Base-by-base conservation (phyloP, 331 rosid genomes). In the Cydonia oblonga region DNA sequence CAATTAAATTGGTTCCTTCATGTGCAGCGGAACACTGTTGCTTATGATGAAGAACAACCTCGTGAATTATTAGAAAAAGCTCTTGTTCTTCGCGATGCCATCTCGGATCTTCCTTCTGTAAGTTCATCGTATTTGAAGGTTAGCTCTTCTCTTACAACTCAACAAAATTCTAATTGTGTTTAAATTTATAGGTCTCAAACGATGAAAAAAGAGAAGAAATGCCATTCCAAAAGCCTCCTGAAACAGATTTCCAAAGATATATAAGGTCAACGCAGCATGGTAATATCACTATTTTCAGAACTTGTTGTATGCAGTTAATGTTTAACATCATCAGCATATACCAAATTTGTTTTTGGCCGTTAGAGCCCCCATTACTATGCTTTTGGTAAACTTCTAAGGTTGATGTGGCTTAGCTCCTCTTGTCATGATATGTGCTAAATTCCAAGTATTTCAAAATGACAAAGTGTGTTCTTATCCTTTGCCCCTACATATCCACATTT, bases 21-120 rank as follows among this genome's bases (percentile, higher is more conserved):
- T 73, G 64, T 83, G 83, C 95, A 93, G 98, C 92, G 95, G 51
- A 86, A 85, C 63, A 80, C 88, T 19, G 96, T 92, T 46, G 98
- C 96, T 18, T 87, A 81, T 60, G 81, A 85, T 16, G 96, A 87
- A 80, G 91, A 84, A 51, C 91, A 68, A 49, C 46, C 76, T 61
- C 84, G 78, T 76, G 78, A 66, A 65, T 79, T 86, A 65, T 79
- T 86, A 56, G 92, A 85, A 77, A 77, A 88, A 70, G 92, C 96
- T 30, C 46, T 78, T 74, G 81, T 93, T 82, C 84, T 93, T 75
- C 82, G 79, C 66, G 98, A 93, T 81, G 98, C 98, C 80, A 87
- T 93, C 86, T 91, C 97, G 58, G 98, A 93, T 81, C 97, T 93
- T 74, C 98, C 97, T 16, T 71, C 84, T 56, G 98, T 93, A 84